These are phyloP conservation scores for Hibiscus syriacus DNA, from an alignment of 345 rosid species.

Conservation along the genomic window DNA sequence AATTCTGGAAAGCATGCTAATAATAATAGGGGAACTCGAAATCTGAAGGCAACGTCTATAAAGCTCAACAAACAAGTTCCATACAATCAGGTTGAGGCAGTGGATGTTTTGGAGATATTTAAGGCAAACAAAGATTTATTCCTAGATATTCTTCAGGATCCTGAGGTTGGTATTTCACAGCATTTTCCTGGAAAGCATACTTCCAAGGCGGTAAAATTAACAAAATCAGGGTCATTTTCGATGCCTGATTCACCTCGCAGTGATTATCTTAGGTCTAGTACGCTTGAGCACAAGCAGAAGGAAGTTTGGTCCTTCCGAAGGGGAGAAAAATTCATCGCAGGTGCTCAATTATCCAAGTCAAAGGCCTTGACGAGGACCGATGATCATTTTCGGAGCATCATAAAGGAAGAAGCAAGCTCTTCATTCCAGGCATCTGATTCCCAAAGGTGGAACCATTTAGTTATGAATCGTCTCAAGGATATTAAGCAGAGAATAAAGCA, in stretches of 20 bases:
- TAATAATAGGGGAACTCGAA: background rate
- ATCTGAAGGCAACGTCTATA: constrained; percentile 14
- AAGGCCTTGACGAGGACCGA: background rate
- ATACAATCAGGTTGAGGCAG: constrained; percentile 37
- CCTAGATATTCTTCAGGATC: constrained; percentile 39
- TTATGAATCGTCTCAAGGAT: constrained; percentile 41
- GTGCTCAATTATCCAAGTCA: constrained; percentile 10
- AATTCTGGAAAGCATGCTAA: constrained; percentile 9
- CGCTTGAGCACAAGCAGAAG: constrained; percentile 58
- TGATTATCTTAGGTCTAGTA: constrained; percentile 35
- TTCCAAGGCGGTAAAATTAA: constrained; percentile 27
- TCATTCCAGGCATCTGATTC: constrained; percentile 26
- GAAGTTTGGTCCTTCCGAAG: constrained; percentile 61
- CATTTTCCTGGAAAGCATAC: constrained; percentile 29
- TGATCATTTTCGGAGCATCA: constrained; percentile 1
- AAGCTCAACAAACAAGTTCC: constrained; percentile 16
- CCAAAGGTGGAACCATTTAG: constrained; percentile 44
- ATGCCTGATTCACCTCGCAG: constrained; percentile 28
- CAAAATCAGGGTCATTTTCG: constrained; percentile 85
- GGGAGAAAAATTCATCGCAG: constrained; percentile 14
- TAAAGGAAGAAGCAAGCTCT: constrained; percentile 20
- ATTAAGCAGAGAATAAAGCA: constrained; percentile 56
- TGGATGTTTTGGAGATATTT: constrained; percentile 51
- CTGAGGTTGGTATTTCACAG: constrained; percentile 22
- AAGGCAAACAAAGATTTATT: constrained; percentile 49